Evolutionary conservation across 345 rosid species (phyloP).

Genomic region (Litchi chinensis): DNA sequence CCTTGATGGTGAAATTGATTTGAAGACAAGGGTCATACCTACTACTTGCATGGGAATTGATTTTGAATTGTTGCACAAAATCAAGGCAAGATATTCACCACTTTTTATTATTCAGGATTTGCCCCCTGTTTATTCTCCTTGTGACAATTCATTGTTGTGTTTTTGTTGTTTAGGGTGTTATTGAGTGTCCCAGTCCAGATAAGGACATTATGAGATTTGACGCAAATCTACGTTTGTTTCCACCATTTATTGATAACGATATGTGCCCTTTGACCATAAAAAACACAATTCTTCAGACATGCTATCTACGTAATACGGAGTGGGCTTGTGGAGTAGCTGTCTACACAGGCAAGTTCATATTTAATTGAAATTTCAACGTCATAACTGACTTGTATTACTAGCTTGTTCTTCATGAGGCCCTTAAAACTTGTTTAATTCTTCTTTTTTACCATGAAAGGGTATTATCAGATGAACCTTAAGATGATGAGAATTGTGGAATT

Average conservation of each 20-base stretch:
- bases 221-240: slow-evolving; percentile 92
- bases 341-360: slow-evolving; percentile 71
- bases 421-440: background rate
- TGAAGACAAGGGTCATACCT: slow-evolving; percentile 89
- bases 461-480: slow-evolving; percentile 1
- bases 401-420: background rate
- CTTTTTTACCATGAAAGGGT: background rate
- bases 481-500: background rate
- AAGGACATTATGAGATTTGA: slow-evolving; percentile 97
- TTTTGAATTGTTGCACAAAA: slow-evolving; percentile 86
- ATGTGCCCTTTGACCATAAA: slow-evolving; percentile 90
- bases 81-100: slow-evolving; percentile 56
- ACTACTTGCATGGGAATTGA: slow-evolving; percentile 91
- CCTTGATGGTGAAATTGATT: slow-evolving; percentile 96
- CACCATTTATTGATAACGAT: slow-evolving; percentile 96
- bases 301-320: slow-evolving; percentile 95
- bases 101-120: slow-evolving; percentile 1
- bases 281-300: slow-evolving; percentile 94
- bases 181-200: slow-evolving; percentile 95
- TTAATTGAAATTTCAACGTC: slow-evolving; percentile 6
- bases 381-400: slow-evolving; percentile 16
- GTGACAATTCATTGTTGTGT: background rate
- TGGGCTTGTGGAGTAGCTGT: slow-evolving; percentile 99
- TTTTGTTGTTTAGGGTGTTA: slow-evolving; percentile 69
- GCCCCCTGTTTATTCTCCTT: background rate